A percentile compares a stretch with the other conserved stretches of the same genome.
Evolutionary conservation across 345 rosid genomes (phyloP).

Genomic region (Syzygium aqueum): DNA sequence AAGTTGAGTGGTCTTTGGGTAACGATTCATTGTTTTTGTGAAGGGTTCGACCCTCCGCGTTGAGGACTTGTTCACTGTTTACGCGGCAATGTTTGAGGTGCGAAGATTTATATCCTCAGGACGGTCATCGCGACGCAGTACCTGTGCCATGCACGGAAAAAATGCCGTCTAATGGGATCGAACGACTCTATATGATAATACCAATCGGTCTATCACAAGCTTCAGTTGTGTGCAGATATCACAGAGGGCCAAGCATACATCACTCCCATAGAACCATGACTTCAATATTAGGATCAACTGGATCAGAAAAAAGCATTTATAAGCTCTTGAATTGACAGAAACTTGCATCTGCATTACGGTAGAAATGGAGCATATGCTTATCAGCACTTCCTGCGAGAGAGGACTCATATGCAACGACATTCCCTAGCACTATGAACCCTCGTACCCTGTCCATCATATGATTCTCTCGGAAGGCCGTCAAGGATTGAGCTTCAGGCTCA

Average conservation of each 20-base stretch:
- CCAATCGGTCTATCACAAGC: background rate
- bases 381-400: background rate
- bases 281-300: background rate
- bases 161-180: background rate
- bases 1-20: background rate
- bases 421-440: background rate
- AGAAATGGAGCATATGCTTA: background rate
- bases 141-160: background rate
- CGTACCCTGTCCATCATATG: background rate
- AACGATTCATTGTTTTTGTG: background rate
- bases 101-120: background rate
- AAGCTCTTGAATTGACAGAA: background rate
- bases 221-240: background rate
- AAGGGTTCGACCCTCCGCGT: background rate
- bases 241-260: background rate
- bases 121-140: background rate
- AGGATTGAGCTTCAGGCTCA: constrained; percentile 13
- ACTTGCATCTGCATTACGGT: background rate
- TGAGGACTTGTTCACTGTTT: background rate
- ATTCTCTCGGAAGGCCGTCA: background rate
- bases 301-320: background rate
- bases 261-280: background rate
- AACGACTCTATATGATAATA: background rate
- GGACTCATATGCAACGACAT: background rate
- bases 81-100: background rate